Base-by-base conservation (phyloP, 2,329 filamentous ascomycete genomes). In the Stromatinia cepivora region DNA sequence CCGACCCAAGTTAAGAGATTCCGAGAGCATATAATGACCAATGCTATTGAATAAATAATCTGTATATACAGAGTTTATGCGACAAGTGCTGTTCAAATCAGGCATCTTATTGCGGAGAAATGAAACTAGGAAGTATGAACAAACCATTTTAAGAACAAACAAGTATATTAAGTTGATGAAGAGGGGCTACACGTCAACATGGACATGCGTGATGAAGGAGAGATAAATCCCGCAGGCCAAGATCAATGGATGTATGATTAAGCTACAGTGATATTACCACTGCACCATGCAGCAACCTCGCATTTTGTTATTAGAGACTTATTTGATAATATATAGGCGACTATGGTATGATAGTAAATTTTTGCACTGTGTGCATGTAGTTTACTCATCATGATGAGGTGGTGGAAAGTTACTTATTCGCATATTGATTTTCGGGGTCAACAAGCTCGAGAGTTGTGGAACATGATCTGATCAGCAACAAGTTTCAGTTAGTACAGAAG, bases 171-270 rank as follows among this genome's bases (percentile, higher is more conserved):
- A 36, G 34, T 34, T 5, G 17, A 17, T 50, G 31, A 20, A 39
- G 46, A 52, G 59, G 45, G 46, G 46, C 6, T 50, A 39, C 59
- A 3, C 59, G 31, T 25, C 59, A 13, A 4, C 9, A 36, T 34
- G 22, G 45, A 48, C 58, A 62, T 28, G 22, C 58, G 58, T 13
- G 45, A 42, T 50, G 42, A 62, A 62, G 42, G 58, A 62, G 58
- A 62, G 58, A 62, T 31, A 48, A 62, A 45, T 62, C 58, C 58
- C 58, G 59, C 31, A 63, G 25, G 59, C 59, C 59, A 63, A 63
- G 22, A 39, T 20, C 45, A 39, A 39, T 31, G 46, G 31, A 63
- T 63, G 45, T 63, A n/a, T 22, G 59, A 39, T 39, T 63, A 63
- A 63, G 46, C 31, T 22, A 22, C 28, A 50, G 36, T 25, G 22